phyloP scores from a whole-genome alignment of 345 rosid species.

The Eutrema yunnanense region DNA sequence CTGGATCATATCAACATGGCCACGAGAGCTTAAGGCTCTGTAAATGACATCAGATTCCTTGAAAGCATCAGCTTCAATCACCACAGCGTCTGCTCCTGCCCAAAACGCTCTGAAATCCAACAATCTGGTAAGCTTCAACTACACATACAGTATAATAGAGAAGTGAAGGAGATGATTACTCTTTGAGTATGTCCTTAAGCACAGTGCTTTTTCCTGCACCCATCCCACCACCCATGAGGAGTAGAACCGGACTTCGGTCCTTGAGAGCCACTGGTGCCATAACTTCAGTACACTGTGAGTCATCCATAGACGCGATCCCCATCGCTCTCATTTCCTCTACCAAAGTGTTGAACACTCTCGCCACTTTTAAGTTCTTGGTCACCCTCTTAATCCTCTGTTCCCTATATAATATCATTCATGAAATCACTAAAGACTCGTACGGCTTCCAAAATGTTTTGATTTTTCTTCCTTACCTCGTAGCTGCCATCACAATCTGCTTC shows the following conservation, averaged over 20 bases:
- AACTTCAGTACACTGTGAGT: slow-evolving; percentile 62
- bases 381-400: slow-evolving; percentile 82
- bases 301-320: slow-evolving; percentile 48
- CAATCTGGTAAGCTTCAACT: slow-evolving; percentile 15
- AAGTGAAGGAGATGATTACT: slow-evolving; percentile 41
- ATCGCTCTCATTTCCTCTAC: slow-evolving; percentile 94
- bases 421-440: neutral
- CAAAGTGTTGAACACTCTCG: slow-evolving; percentile 65
- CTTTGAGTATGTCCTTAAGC: slow-evolving; percentile 82
- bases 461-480: slow-evolving; percentile 52
- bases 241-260: slow-evolving; percentile 83
- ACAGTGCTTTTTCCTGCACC: slow-evolving; percentile 99
- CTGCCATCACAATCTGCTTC: slow-evolving; percentile 74
- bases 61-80: slow-evolving; percentile 94
- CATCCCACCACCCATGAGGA: slow-evolving; percentile 98
- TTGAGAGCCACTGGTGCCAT: slow-evolving; percentile 86
- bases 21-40: slow-evolving; percentile 79
- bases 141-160: neutral
- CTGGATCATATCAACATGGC: slow-evolving; percentile 79
- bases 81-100: slow-evolving; percentile 77
- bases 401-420: slow-evolving; percentile 30
- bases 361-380: slow-evolving; percentile 71
- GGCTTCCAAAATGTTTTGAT: neutral
- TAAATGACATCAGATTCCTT: slow-evolving; percentile 94
- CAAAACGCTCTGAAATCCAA: slow-evolving; percentile 69